These are phyloP conservation scores for Trichopus zeylanicus DNA, from an alignment of 116 monocot genomes.

Conservation along the genomic window DNA sequence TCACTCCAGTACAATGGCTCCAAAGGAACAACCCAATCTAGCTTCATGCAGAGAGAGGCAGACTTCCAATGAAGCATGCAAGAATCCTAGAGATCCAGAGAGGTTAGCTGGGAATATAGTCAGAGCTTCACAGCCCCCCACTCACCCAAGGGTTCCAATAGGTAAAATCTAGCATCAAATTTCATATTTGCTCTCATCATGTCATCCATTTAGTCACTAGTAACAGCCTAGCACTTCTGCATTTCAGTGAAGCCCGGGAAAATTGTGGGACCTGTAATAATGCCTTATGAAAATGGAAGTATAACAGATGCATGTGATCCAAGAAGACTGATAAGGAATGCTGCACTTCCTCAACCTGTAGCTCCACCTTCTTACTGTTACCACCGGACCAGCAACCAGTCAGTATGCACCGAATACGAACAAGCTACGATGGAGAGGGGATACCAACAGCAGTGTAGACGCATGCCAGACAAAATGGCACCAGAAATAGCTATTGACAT, in stretches of 20 bases:
- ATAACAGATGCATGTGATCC: slow-evolving; percentile 60
- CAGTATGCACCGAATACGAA: slow-evolving; percentile 17
- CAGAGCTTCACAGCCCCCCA: slow-evolving; percentile 26
- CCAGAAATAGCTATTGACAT: slow-evolving; percentile 31
- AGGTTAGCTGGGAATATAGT: slow-evolving; percentile 14
- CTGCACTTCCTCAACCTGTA: slow-evolving; percentile 25
- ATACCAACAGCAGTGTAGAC: slow-evolving; percentile 12
- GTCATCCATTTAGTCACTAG: not conserved
- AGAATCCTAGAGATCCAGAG: slow-evolving; percentile 23
- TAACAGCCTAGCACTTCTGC: not conserved
- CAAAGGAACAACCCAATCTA: slow-evolving; percentile 25
- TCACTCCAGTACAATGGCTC: slow-evolving; percentile 55
- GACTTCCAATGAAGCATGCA: slow-evolving; percentile 23
- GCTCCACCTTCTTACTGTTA: slow-evolving; percentile 47
- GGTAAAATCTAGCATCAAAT: slow-evolving; percentile 12
- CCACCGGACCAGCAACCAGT: slow-evolving; percentile 20
- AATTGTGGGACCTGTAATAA: slow-evolving; percentile 58
- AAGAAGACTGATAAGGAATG: slow-evolving; percentile 48
- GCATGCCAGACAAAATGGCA: slow-evolving; percentile 5
- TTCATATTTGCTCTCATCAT: not conserved
- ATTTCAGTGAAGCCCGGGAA: slow-evolving; percentile 63
- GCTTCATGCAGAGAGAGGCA: slow-evolving; percentile 33
- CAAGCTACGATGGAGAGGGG: slow-evolving; percentile 5
- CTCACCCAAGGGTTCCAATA: slow-evolving; percentile 34
- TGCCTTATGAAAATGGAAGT: slow-evolving; percentile 45